Conservation (phyloP, 306 rosid genomes). For the Cucumis hystrix region DNA sequence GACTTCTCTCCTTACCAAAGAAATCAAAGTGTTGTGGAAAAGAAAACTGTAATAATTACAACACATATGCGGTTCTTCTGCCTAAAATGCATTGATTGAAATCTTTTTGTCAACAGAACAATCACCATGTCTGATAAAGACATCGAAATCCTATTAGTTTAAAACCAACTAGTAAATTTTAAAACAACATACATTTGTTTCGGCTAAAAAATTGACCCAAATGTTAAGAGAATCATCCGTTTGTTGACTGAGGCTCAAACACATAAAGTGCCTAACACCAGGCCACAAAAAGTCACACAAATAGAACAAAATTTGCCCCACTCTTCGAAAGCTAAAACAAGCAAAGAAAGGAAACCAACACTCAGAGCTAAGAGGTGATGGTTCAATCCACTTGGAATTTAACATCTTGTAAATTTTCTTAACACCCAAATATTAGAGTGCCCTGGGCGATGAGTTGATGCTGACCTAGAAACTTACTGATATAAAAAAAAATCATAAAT, state of each 20-base stretch:
- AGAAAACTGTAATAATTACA: slow-evolving; percentile 6
- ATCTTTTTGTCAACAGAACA: slow-evolving; percentile 41
- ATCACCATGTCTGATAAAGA: slow-evolving; percentile 48
- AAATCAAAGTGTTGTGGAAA: slow-evolving; percentile 4
- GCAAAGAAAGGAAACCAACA: background rate
- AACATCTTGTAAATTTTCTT: too few relatives aligned
- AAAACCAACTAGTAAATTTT: slow-evolving; percentile 7
- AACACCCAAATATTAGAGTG: too few relatives aligned
- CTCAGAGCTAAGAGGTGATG: background rate
- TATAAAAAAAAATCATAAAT: too few relatives aligned
- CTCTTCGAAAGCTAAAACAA: background rate
- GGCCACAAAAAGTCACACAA: background rate
- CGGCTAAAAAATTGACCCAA: background rate
- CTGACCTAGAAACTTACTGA: too few relatives aligned
- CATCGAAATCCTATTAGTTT: slow-evolving; percentile 30
- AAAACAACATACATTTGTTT: slow-evolving; percentile 1
- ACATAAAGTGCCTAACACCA: background rate
- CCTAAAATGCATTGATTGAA: slow-evolving; percentile 21
- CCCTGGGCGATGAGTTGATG: too few relatives aligned
- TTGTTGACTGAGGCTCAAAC: background rate
- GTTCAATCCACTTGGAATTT: too few relatives aligned
- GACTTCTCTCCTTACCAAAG: background rate
- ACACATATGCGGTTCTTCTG: background rate
- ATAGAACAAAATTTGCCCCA: background rate
- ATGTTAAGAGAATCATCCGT: background rate